These are phyloP conservation scores for Botrytis squamosa DNA, from an alignment of 2,329 filamentous ascomycete genomes.

Conservation along the genomic window DNA sequence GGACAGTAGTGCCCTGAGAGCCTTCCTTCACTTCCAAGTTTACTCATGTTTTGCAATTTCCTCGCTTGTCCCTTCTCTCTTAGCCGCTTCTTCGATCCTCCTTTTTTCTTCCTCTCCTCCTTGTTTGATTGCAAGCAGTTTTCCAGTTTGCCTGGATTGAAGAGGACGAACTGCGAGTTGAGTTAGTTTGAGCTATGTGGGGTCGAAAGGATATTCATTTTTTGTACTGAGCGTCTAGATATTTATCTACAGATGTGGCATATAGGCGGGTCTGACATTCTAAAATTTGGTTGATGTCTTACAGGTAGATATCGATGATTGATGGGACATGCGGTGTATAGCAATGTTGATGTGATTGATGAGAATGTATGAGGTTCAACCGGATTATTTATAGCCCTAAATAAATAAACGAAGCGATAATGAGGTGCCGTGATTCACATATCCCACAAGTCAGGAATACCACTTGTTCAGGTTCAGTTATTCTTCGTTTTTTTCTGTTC, in stretches of 20 bases:
- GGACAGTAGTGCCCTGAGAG: background rate
- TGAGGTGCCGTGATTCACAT: too few species aligned
- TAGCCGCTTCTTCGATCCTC: background rate
- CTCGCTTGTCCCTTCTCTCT: background rate
- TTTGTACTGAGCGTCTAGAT: too few species aligned
- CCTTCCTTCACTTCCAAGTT: background rate
- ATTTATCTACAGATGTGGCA: background rate
- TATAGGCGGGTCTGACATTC: background rate
- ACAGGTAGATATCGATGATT: background rate
- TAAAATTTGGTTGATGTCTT: background rate
- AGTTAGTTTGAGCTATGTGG: background rate
- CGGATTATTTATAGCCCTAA: background rate
- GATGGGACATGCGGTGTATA: background rate
- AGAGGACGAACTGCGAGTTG: background rate
- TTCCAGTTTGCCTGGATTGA: rapidly evolving
- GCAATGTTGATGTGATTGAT: background rate
- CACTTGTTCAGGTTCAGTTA: too few species aligned
- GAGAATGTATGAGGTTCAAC: background rate
- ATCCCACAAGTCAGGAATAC: too few species aligned
- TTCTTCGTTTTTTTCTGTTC: too few species aligned
- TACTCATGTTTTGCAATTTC: background rate
- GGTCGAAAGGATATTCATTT: background rate
- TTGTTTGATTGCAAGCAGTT: background rate
- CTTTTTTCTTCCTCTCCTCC: background rate
- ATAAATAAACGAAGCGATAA: too few species aligned